Conservation (phyloP, 768 basidiomycete species). For the Termitomyces heimii region DNA sequence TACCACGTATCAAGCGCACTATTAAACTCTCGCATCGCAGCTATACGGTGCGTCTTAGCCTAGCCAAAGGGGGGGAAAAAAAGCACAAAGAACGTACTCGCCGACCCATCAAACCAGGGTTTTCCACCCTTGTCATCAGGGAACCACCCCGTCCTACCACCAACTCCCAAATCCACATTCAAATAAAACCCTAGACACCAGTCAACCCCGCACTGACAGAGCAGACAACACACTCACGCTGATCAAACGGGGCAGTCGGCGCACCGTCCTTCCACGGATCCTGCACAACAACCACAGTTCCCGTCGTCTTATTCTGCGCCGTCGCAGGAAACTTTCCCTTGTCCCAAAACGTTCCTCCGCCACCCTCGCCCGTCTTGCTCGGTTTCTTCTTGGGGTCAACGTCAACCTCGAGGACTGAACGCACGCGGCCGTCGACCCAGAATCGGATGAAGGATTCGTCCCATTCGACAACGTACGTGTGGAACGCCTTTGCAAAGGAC, state of each 20-base stretch:
- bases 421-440: constrained; percentile 69
- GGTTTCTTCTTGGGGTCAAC: constrained; percentile 37
- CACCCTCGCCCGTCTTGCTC: constrained; percentile 30
- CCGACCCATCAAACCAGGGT: constrained; percentile 67
- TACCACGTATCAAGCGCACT: constrained; percentile 56
- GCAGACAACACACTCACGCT: constrained; percentile 56
- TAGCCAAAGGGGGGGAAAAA: background rate
- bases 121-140: constrained; percentile 71
- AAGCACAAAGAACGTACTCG: constrained; percentile 28
- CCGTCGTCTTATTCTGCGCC: constrained; percentile 50
- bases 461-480: constrained; percentile 80
- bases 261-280: constrained; percentile 62
- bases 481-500: constrained; percentile 54
- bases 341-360: constrained; percentile 53
- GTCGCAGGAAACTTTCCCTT: constrained; percentile 58
- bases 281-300: constrained; percentile 46
- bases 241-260: constrained; percentile 76
- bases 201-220: too few relatives aligned
- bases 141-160: constrained; percentile 88
- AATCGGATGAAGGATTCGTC: constrained; percentile 61
- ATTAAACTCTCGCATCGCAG: constrained; percentile 73
- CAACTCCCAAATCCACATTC: constrained; percentile 67
- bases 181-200: constrained; percentile 66
- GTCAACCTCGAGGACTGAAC: constrained; percentile 51
- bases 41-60: constrained; percentile 9